Evolutionary conservation across 768 basidiomycete species (phyloP).

Genomic region (Suillus spraguei): DNA sequence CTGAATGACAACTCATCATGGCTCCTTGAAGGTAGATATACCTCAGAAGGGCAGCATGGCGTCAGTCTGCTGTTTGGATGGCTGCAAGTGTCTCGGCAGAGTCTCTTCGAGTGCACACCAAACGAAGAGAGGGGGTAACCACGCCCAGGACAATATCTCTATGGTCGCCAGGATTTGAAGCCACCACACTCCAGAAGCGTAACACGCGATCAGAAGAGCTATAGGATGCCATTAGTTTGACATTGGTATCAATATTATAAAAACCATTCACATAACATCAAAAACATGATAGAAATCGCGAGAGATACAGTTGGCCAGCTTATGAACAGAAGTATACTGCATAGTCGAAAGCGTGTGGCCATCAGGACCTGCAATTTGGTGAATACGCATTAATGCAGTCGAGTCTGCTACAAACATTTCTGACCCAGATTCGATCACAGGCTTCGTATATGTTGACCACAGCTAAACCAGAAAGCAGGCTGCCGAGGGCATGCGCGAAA

Average conservation of each 20-base stretch:
- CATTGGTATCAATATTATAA: not conserved
- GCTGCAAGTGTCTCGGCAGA: too few relatives aligned
- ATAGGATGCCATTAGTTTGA: not conserved
- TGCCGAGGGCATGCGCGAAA: too few relatives aligned
- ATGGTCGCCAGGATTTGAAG: not conserved
- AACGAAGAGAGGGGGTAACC: not conserved
- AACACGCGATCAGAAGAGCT: not conserved
- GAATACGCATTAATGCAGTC: not conserved
- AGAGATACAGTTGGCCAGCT: not conserved
- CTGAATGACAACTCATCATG: too few relatives aligned
- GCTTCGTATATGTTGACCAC: constrained; percentile 2
- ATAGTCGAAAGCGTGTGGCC: not conserved
- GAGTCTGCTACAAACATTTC: not conserved
- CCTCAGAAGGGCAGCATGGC: too few relatives aligned
- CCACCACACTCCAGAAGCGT: not conserved
- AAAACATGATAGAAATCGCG: not conserved
- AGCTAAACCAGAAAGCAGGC: not conserved
- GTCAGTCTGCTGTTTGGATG: too few relatives aligned
- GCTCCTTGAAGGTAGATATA: too few relatives aligned
- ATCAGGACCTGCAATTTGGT: not conserved
- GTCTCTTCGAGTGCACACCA: not conserved
- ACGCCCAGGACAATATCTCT: not conserved
- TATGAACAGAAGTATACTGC: not conserved
- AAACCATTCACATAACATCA: not conserved
- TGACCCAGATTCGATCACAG: constrained; percentile 8